Evolutionary conservation across 2,329 filamentous ascomycete genomes (phyloP), one percentile per base, ranked within the genome.

Genomic region (Fusarium poae): DNA sequence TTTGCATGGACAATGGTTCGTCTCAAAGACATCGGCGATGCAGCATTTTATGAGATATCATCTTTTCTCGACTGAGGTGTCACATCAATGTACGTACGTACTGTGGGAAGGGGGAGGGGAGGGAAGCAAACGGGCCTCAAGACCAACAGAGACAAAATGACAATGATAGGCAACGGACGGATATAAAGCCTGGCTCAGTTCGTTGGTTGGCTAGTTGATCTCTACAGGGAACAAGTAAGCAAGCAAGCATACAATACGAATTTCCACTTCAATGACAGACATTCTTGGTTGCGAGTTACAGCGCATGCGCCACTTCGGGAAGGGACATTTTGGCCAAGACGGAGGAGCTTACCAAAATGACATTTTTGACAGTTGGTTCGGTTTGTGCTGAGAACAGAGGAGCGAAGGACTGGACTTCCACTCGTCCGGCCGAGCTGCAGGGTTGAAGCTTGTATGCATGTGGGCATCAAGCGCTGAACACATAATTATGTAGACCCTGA

Each of bases 1-100:
- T 12, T 43, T 32, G 21, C 35, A 52, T 42, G 35, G 21, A 21
- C 27, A 23, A 12, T 30, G 8, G 59, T 49, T 57, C 25, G 32
- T n/a, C 18, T 44, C 25, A 42, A 44, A 18, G n/a, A n/a, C 25
- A 25, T 50, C n/a, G 46, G 15, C 45, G 43, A 62, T 67, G 48
- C 20, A 35, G 18, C 12, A 12, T 50, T 62, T 68, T 68, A 39
- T 68, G 65, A 68, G 65, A 56, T 35, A 44, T 68, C 60, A 68
- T 65, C 34, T 68, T 68, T 61, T 49, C 49, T 44, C 54, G 29
- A 50, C 29, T 56, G 43, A 57, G 55, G 42, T 57, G 46, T 57
- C 40, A 57, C 66, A 54, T 30, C 48, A 29, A 39, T 43, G 46
- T 55, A n/a, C n/a, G n/a, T n/a, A n/a, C n/a, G n/a, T n/a, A 35